Evolutionary conservation across 2,329 filamentous ascomycete genomes (phyloP).

Genomic region (Aspergillus vadensis): DNA sequence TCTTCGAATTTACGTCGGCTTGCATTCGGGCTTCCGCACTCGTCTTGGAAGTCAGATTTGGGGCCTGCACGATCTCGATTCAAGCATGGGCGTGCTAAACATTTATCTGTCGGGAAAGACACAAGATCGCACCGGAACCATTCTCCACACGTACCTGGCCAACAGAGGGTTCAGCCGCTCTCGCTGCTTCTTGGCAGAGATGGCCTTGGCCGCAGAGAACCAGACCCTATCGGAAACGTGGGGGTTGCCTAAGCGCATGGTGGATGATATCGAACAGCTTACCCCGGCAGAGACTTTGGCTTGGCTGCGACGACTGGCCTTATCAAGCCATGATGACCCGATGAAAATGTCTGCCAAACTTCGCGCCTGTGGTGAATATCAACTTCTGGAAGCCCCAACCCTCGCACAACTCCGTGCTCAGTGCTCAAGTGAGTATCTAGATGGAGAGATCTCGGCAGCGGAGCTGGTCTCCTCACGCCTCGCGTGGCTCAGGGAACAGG

Average conservation of each 20-base stretch:
- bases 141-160: constrained; percentile 43
- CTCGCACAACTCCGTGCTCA: constrained; percentile 41
- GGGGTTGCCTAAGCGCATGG: constrained; percentile 30
- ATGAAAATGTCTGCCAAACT: constrained; percentile 17
- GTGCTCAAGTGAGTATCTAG: constrained; percentile 43
- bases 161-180: constrained; percentile 31
- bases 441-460: constrained; percentile 39
- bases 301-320: constrained; percentile 15
- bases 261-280: constrained; percentile 38
- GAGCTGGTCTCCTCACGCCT: constrained; percentile 42
- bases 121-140: constrained; percentile 33
- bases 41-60: constrained; percentile 21
- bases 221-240: constrained; percentile 19
- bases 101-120: constrained; percentile 40
- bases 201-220: constrained; percentile 29
- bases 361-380: constrained; percentile 23
- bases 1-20: constrained; percentile 20
- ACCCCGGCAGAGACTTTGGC: constrained; percentile 36
- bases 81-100: constrained; percentile 16
- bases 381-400: constrained; percentile 34
- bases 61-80: constrained; percentile 22
- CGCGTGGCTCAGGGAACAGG: constrained; percentile 44
- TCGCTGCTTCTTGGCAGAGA: constrained; percentile 35
- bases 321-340: constrained; percentile 10
- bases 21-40: constrained; percentile 28